Base-by-base conservation (phyloP, 139 green algal species). In the Micromonas pusilla region DNA sequence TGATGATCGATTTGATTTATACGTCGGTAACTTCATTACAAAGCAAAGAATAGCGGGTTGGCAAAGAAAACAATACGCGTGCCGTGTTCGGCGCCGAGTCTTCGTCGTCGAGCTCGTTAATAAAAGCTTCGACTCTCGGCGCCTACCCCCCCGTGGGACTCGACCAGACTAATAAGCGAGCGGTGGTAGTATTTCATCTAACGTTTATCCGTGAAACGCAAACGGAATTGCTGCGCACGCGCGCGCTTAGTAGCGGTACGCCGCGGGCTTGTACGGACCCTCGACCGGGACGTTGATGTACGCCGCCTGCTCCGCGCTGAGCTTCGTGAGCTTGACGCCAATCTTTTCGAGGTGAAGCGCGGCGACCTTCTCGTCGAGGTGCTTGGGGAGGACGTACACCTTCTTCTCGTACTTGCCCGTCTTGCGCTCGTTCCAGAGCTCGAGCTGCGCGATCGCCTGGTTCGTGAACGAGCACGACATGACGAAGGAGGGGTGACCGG, bases 391-490 rank as follows among this genome's bases (percentile, higher is more conserved):
- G 78, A 99, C 93, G 79, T 99, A 99, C 60, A 99, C 95, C 90
- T 98, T 97, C 81, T 96, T 96, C 88, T 99, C 91, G 81, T 99
- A 99, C 78, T 96, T 93, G 77, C 92, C 93, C n/a, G 86, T 89
- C 52, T 81, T 83, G 45, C 85, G 85, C 90, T 99, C 96, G 81
- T 96, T 98, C 96, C 96, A 99, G 52, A 99, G 92, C 91, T 99
- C 96, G 81, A 99, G 87, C 92, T 99, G 95, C 25, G 96, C 96
- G 84, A 99, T 99, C 21, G 96, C 90, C 87, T 93, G 84, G 91
- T 99, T 99, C 82, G 96, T 99, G 93, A 99, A 99, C 36, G 94
- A 98, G 92, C 96, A 99, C 26, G 91, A 97, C 96, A 99, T 99
- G 66, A 99, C 96, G 81, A 99, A 99, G 30, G 87, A 95, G 73